Evolutionary conservation across 1,284 basidiomycete genomes (phyloP), one percentile per base, ranked within the genome.

Genomic region (Boletus sp.): DNA sequence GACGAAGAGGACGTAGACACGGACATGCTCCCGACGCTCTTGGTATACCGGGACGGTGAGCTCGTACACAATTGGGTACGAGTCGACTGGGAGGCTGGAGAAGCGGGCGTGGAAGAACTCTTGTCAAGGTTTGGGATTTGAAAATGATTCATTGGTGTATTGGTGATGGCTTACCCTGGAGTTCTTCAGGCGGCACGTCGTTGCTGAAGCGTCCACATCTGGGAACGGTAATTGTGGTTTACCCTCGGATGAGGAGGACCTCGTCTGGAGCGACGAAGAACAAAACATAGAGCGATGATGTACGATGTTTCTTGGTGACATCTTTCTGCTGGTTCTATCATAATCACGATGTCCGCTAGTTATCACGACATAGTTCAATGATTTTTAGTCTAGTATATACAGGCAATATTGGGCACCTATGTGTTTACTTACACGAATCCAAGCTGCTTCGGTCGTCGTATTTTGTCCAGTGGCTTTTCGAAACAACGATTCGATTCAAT

Each of bases 31-130:
- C 93, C 93, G 0, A 95, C 93, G 3, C 74, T 95, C 67, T 80
- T 95, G 10, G 89, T 91, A 7, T 95, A 95, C 70, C 88, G 88
- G 17, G 86, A 83, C 58, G 92, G 93, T n/a, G 86, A 93, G 60
- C 82, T 94, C 19, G 85, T 90, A 27, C 83, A 91, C 66, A 92
- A 89, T 54, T 92, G 92, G 88, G 89, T 94, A 5, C 81, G 93
- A 25, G 89, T 94, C 4, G 92, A 94, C 72, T 92, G 89, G 89
- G 92, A 93, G 71, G 89, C 89, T 0, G 86, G 85, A 10, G 70
- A 77, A 35, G 82, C 80, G 23, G 88, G 86, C n/a, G 71, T 92
- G 0, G 85, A 89, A 62, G 88, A 90, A 33, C 76, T 91, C 4
- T 78, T 93, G 14, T 77, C 80, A 65, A 83, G 80, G 91, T 90